phyloP scores from a whole-genome alignment of 192 early-diverging fungal species.

The Coemansia sp. region DNA sequence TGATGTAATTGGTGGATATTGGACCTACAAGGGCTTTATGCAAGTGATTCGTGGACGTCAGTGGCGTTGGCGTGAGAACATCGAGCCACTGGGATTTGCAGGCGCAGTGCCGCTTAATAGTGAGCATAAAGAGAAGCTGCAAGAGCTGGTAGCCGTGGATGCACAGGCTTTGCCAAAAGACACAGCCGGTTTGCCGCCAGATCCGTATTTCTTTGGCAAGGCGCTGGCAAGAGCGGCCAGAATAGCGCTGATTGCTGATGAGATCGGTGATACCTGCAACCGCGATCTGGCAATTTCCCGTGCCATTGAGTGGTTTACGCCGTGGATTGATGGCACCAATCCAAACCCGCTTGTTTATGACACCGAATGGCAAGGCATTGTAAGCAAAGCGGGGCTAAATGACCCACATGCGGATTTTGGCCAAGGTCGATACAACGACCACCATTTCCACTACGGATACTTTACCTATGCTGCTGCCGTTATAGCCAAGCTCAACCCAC shows the following conservation, averaged over 20 bases:
- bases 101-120: constrained; percentile 21
- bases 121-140: constrained; percentile 9
- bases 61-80: constrained; percentile 38
- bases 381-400: constrained; percentile 24
- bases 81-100: constrained; percentile 44
- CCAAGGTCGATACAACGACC: constrained; percentile 58
- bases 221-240: constrained; percentile 47
- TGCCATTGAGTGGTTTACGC: constrained; percentile 29
- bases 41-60: constrained; percentile 27
- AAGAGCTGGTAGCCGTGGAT: constrained; percentile 36
- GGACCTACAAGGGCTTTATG: constrained; percentile 49
- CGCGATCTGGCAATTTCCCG: constrained; percentile 21
- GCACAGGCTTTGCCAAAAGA: constrained; percentile 6
- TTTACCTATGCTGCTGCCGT: constrained; percentile 54
- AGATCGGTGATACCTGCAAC: constrained; percentile 28
- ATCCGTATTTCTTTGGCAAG: constrained; percentile 59
- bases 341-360: constrained; percentile 39
- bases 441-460: constrained; percentile 62
- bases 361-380: constrained; percentile 49
- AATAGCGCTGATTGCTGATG: constrained; percentile 55
- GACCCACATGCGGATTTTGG: constrained; percentile 52
- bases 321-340: constrained; percentile 41
- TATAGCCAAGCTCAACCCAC: constrained; percentile 36
- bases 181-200: constrained; percentile 21
- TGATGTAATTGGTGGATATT: constrained; percentile 21